Conservation (phyloP, 75 land plant species). For the Picea glauca region DNA sequence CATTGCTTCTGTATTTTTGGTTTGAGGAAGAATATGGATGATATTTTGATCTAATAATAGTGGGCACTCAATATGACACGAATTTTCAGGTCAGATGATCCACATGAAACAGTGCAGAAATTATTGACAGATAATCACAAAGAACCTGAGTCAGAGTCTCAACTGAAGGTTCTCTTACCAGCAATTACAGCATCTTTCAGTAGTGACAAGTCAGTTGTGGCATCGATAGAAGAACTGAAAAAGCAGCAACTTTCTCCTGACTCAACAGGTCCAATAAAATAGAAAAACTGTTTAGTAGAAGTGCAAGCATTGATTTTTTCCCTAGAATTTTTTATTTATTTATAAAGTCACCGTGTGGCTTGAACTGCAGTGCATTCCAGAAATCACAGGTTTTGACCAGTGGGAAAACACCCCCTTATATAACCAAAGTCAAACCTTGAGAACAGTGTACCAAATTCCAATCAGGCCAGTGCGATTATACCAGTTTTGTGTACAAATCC, state of each 20-base stretch:
- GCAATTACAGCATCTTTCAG: conserved; percentile 59
- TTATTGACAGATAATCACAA: conserved; percentile 37
- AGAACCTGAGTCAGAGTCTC: conserved; percentile 53
- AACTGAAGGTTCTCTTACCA: conserved; percentile 58
- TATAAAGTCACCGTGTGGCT: no score
- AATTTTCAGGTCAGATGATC: conserved; percentile 64
- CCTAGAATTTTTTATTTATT: no score
- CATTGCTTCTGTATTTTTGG: neutral
- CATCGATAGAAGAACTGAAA: conserved; percentile 60
- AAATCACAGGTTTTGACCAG: no score
- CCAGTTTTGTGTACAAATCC: no score
- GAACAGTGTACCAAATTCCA: no score
- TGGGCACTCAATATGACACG: neutral
- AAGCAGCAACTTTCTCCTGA: conserved; percentile 50
- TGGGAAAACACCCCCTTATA: no score
- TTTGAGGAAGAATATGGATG: neutral
- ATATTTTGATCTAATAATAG: neutral
- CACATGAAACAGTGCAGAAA: conserved; percentile 47
- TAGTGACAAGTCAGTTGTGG: conserved; percentile 47
- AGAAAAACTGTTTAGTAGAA: no score
- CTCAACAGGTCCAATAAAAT: conserved; percentile 37
- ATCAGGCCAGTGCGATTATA: no score
- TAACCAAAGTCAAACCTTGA: no score
- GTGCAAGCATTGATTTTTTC: no score
- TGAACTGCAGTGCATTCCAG: no score